Conservation (phyloP, 2,329 filamentous ascomycete genomes). For the Paraphoma chrysanthemicola region DNA sequence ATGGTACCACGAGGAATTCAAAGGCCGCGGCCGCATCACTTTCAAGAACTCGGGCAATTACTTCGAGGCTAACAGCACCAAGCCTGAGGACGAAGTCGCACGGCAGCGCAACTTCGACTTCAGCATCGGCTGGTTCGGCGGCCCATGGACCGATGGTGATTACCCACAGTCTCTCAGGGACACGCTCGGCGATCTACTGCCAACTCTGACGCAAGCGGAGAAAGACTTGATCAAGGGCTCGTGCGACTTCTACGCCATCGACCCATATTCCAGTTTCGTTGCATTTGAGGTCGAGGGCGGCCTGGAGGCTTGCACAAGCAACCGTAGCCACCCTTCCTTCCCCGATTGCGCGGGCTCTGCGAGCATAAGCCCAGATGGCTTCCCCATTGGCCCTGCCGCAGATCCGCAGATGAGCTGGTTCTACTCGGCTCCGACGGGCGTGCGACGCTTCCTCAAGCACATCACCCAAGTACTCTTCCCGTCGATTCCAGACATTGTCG, state of each 20-base stretch:
- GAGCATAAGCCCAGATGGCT: slow-evolving; percentile 48
- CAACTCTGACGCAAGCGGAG: slow-evolving; percentile 46
- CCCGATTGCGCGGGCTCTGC: slow-evolving; percentile 51
- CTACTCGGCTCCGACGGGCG: slow-evolving; percentile 47
- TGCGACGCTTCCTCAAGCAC: slow-evolving; percentile 51
- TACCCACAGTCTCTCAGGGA: slow-evolving; percentile 50
- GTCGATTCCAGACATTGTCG: slow-evolving; percentile 49
- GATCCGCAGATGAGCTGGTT: slow-evolving; percentile 53
- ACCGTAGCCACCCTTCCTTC: slow-evolving; percentile 49
- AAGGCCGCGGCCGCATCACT: slow-evolving; percentile 50
- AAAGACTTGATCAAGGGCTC: slow-evolving; percentile 53
- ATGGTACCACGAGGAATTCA: slow-evolving; percentile 56
- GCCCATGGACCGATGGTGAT: slow-evolving; percentile 56
- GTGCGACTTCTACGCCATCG: slow-evolving; percentile 54
- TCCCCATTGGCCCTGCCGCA: slow-evolving; percentile 54
- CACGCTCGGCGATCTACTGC: slow-evolving; percentile 50
- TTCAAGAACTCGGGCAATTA: slow-evolving; percentile 55
- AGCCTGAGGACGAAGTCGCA: slow-evolving; percentile 44
- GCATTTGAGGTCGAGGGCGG: slow-evolving; percentile 42
- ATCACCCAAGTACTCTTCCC: slow-evolving; percentile 55
- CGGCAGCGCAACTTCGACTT: slow-evolving; percentile 52
- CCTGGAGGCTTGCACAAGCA: slow-evolving; percentile 50
- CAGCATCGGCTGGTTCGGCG: slow-evolving; percentile 54
- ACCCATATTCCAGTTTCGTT: slow-evolving; percentile 43
- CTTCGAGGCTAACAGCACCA: slow-evolving; percentile 48